Base-by-base conservation (phyloP, 352 stramenopile genomes). In the Globisporangium rhizosaccharum region DNA sequence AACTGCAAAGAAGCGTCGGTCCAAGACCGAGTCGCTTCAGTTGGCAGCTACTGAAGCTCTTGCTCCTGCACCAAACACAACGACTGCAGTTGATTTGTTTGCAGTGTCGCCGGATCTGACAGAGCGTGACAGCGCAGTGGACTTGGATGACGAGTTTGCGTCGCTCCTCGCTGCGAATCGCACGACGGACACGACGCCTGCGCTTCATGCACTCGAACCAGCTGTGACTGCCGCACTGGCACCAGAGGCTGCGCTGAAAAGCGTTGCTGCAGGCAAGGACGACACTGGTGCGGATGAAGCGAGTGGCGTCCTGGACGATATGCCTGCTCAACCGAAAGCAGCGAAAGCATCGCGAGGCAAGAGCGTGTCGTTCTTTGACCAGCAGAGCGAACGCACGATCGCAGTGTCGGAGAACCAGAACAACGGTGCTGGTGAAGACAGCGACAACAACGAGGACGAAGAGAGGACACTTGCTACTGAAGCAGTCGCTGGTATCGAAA, bases 101-200 rank as follows among this genome's bases (percentile, higher is more conserved):
- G 46, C 12, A 30, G 20, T 12, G 33, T 12, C 33, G 5, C 1
- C 33, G 0, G 33, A 39, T 12, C 7, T 39, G 7, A 10, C 33
- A 39, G 33, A 15, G 15, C 2, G 28, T 17, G 50, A 18, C 3
- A 28, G 25, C 23, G 15, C 55, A 23, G 48, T 61, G 3, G 66
- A 60, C 1, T 72, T 54, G 9, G 66, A 72, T 50, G 66, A 72
- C 57, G 66, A 72, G 47, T 69, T 69, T 46, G 56, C 54, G 6
- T 66, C 66, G 5, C 62, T 56, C n/a, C 33, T 56, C 15, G 41
- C 41, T 20, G 41, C 15, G 41, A 20, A 46, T n/a, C 41, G 33
- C 33, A 39, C 33, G 28, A 33, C 28, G 28, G 39, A 44, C 39
- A 18, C 39, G 41, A n/a, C 41, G 6, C 5, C 41, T 10, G 14